Evolutionary conservation across 306 rosid genomes (phyloP).

Genomic region (Fagus crenata): DNA sequence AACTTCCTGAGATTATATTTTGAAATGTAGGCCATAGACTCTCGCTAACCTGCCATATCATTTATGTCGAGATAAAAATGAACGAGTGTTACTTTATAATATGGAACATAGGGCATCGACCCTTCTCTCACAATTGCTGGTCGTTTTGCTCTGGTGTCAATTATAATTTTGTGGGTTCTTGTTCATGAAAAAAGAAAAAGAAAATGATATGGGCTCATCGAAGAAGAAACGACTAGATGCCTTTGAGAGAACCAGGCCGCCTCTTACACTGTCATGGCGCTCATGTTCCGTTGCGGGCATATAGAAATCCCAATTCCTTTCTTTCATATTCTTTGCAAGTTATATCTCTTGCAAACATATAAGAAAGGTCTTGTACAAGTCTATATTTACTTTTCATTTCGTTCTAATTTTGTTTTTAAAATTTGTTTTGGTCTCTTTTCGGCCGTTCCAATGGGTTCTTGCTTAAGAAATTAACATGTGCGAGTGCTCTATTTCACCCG

Average conservation of each 20-base stretch:
- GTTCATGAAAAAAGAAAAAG: no score
- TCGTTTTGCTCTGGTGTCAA: neutral
- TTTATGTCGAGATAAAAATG: no score
- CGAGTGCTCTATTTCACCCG: constrained; percentile 72
- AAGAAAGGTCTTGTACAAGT: constrained; percentile 31
- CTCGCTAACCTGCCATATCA: no score
- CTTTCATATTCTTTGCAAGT: constrained; percentile 15
- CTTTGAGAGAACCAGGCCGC: constrained; percentile 59
- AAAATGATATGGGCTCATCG: no score
- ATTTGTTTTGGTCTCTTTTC: no score
- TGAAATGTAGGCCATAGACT: no score
- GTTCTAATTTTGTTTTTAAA: no score
- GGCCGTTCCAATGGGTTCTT: constrained; percentile 82
- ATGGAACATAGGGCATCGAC: no score
- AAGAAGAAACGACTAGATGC: constrained; percentile 26
- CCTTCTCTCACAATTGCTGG: neutral
- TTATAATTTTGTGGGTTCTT: neutral
- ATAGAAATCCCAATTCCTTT: constrained; percentile 30
- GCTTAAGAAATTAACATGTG: neutral
- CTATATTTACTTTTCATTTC: neutral
- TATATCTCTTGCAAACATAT: neutral
- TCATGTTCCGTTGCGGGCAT: constrained; percentile 75
- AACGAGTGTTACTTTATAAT: no score
- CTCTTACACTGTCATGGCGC: constrained; percentile 22
- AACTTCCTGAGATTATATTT: no score